Percentiles rank a stretch among this genome's conserved stretches.
phyloP scores from a whole-genome alignment of 148 eudicot species.

The Tetragonia tetragonoides region DNA sequence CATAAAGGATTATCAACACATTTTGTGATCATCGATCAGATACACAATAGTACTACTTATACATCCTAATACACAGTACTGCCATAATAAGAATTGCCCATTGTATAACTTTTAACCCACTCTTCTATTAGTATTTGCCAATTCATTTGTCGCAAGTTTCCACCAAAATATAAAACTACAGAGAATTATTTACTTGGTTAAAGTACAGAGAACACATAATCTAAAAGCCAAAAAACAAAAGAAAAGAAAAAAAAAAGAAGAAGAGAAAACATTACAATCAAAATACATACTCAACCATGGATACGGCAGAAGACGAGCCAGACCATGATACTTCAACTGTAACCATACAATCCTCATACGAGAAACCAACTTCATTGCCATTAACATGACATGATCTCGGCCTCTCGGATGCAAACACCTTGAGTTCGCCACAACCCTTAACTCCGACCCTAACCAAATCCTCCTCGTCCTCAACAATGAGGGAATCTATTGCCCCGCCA shows the following conservation, averaged over 20 bases:
- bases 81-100: no score
- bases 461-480: slow-evolving; percentile 30
- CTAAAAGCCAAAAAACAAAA: background rate
- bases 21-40: no score
- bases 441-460: slow-evolving; percentile 17
- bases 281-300: slow-evolving; percentile 47
- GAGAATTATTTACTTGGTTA: no score
- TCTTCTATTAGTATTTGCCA: no score
- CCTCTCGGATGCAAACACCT: slow-evolving; percentile 46
- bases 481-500: slow-evolving; percentile 27
- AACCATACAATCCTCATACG: slow-evolving; percentile 42
- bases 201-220: no score
- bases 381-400: slow-evolving; percentile 49
- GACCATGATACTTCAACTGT: slow-evolving; percentile 48
- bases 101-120: no score
- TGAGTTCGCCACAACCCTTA: slow-evolving; percentile 56
- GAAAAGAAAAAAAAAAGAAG: background rate
- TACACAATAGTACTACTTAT: no score
- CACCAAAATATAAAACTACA: no score
- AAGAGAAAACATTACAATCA: slow-evolving; percentile 19
- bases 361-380: slow-evolving; percentile 41
- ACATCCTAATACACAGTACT: no score
- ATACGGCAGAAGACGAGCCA: slow-evolving; percentile 26
- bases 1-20: no score
- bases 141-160: no score